Percentiles rank a stretch among this genome's conserved stretches.
These are phyloP conservation scores for Naganishia friedmannii DNA, from an alignment of 768 basidiomycete genomes.

Conservation along the genomic window DNA sequence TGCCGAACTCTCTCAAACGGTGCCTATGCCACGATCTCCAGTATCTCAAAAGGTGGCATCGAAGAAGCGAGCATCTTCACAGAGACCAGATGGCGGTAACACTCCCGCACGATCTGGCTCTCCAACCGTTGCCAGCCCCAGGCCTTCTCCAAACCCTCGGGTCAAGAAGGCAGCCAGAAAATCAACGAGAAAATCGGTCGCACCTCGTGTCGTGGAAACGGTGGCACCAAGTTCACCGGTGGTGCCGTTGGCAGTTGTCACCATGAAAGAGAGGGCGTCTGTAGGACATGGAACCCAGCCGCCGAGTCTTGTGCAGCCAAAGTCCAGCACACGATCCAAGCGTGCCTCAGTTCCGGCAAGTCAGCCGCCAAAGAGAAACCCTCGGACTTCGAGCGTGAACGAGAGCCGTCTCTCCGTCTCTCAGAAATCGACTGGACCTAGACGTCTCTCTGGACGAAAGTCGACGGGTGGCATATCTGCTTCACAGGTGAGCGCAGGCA, in stretches of 20 bases:
- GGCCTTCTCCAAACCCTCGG: conserved; percentile 10
- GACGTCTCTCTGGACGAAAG: not conserved
- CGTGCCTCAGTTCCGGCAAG: not conserved
- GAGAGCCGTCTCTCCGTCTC: not conserved
- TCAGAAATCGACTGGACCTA: not conserved
- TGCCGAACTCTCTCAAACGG: not conserved
- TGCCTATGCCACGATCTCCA: not conserved
- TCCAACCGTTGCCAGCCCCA: not conserved
- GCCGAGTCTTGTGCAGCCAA: not conserved
- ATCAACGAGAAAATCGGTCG: not conserved
- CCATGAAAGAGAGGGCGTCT: not conserved
- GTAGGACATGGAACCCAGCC: not conserved
- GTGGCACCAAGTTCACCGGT: conserved; percentile 16
- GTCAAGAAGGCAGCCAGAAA: not conserved
- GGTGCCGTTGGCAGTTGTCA: not conserved
- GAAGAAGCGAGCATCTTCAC: conserved; percentile 9
- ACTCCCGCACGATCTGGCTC: not conserved
- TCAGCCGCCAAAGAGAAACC: not conserved
- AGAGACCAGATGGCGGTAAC: conserved; percentile 3
- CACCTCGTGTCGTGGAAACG: not conserved
- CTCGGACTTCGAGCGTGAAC: not conserved
- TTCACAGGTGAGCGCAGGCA: not conserved
- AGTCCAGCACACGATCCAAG: conserved; percentile 1
- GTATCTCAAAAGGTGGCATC: not conserved
- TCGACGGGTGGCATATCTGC: conserved; percentile 13